Percentiles rank a stretch among this genome's conserved stretches.
Evolutionary conservation across 345 rosid genomes (phyloP).

Genomic region (Salix suchowensis): DNA sequence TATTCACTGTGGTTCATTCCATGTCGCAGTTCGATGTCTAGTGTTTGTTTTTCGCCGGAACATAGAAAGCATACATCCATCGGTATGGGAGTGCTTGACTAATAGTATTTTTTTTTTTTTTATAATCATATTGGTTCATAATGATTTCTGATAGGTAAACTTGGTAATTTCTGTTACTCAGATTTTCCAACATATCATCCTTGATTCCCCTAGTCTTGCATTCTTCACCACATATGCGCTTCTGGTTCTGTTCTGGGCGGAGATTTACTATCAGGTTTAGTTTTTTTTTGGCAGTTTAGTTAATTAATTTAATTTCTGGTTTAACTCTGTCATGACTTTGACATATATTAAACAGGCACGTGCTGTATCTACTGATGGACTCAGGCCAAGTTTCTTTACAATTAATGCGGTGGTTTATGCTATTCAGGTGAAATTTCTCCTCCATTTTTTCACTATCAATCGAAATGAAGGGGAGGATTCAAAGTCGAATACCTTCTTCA

Average conservation of each 20-base stretch:
- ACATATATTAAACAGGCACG: constrained; percentile 56
- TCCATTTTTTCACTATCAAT: constrained; percentile 10
- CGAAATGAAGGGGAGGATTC: constrained; percentile 2
- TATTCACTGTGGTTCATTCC: neutral
- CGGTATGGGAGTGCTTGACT: constrained; percentile 25
- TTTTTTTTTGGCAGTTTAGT: neutral
- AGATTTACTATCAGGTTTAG: constrained; percentile 83
- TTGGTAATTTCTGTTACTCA: constrained; percentile 13
- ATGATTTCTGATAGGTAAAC: neutral
- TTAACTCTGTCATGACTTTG: constrained; percentile 4
- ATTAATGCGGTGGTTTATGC: constrained; percentile 68
- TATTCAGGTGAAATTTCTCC: constrained; percentile 60
- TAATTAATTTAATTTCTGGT: neutral
- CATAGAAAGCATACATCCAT: constrained; percentile 57
- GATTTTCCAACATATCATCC: constrained; percentile 72
- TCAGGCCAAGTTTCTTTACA: constrained; percentile 73
- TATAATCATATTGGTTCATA: neutral
- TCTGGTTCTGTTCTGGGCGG: constrained; percentile 92
- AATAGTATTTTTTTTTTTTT: neutral
- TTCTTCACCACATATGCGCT: constrained; percentile 92
- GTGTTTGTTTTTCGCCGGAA: constrained; percentile 66
- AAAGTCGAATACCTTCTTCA: constrained; percentile 18
- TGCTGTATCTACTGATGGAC: constrained; percentile 74
- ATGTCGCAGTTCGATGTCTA: constrained; percentile 56
- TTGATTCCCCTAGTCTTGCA: constrained; percentile 83